A percentile compares a stretch with the other conserved stretches of the same genome.
These are phyloP conservation scores for Penicillium bialowiezense DNA, from an alignment of 495 filamentous ascomycete genomes.

Conservation along the genomic window DNA sequence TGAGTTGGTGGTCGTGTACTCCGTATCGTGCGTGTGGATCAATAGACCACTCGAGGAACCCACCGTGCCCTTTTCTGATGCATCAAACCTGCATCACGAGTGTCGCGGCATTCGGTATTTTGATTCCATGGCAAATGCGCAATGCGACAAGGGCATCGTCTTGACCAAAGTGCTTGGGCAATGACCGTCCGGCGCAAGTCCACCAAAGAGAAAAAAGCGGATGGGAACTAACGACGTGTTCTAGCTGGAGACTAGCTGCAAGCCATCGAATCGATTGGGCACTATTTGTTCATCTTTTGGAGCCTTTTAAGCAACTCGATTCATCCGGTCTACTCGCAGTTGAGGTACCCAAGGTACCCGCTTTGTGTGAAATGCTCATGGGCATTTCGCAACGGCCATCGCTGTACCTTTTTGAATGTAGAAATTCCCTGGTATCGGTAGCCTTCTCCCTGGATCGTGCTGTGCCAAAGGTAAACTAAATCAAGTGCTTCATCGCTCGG, in stretches of 20 bases:
- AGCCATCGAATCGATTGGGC: constrained; percentile 6
- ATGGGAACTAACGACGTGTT: constrained; percentile 5
- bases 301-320: not conserved
- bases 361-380: constrained; percentile 9
- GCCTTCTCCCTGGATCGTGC: not conserved
- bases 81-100: not conserved
- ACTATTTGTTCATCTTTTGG: constrained; percentile 9
- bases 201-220: not conserved
- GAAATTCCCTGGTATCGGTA: too few relatives aligned
- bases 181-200: constrained; percentile 13
- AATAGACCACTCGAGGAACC: not conserved
- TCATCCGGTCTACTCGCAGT: not conserved
- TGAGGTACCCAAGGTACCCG: constrained; percentile 11
- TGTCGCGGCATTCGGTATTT: constrained; percentile 10
- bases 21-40: constrained; percentile 3
- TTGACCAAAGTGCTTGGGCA: constrained; percentile 10
- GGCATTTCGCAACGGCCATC: not conserved
- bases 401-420: not conserved
- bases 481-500: constrained; percentile 19
- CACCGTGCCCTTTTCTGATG: constrained; percentile 2
- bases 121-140: constrained; percentile 2
- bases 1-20: constrained; percentile 1
- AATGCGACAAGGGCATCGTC: constrained; percentile 25
- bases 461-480: constrained; percentile 7
- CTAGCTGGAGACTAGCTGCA: constrained; percentile 8